phyloP scores from a whole-genome alignment of 345 rosid genomes.

The Populus alba region DNA sequence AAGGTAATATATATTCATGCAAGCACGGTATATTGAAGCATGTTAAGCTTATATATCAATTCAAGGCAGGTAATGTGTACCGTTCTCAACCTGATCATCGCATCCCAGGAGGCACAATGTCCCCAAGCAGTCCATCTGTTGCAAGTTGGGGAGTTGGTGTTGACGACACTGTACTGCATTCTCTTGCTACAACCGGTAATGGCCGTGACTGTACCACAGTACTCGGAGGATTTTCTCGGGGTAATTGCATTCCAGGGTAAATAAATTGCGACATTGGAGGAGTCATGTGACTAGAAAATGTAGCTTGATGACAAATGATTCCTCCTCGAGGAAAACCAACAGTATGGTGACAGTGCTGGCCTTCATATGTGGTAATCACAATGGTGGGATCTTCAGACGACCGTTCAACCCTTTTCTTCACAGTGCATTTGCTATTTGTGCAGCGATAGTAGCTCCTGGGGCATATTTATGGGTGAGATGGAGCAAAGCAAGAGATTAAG shows the following conservation, averaged over 20 bases:
- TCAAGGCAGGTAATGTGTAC: conserved; percentile 23
- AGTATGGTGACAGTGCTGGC: conserved; percentile 93
- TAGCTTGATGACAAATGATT: conserved; percentile 52
- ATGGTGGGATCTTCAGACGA: conserved; percentile 76
- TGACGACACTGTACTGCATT: neutral
- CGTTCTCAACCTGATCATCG: conserved; percentile 41
- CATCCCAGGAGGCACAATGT: conserved; percentile 79
- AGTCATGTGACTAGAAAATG: conserved; percentile 37
- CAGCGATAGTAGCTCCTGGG: conserved; percentile 95
- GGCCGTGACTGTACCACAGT: conserved; percentile 21
- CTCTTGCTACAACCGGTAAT: conserved; percentile 17
- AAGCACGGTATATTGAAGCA: neutral
- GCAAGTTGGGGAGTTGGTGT: conserved; percentile 17
- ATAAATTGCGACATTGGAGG: conserved; percentile 53
- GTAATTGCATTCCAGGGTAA: conserved; percentile 42
- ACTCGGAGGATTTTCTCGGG: conserved; percentile 36
- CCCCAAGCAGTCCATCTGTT: conserved; percentile 77
- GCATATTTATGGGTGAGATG: neutral
- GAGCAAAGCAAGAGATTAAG: neutral
- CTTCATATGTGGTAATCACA: conserved; percentile 95
- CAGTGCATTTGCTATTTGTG: conserved; percentile 86
- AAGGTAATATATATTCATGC: neutral
- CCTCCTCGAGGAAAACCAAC: conserved; percentile 82
- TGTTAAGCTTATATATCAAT: neutral
- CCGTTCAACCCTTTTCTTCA: conserved; percentile 95